Conservation (phyloP, 2,329 filamentous ascomycete species). For the Venturia oleaginea region DNA sequence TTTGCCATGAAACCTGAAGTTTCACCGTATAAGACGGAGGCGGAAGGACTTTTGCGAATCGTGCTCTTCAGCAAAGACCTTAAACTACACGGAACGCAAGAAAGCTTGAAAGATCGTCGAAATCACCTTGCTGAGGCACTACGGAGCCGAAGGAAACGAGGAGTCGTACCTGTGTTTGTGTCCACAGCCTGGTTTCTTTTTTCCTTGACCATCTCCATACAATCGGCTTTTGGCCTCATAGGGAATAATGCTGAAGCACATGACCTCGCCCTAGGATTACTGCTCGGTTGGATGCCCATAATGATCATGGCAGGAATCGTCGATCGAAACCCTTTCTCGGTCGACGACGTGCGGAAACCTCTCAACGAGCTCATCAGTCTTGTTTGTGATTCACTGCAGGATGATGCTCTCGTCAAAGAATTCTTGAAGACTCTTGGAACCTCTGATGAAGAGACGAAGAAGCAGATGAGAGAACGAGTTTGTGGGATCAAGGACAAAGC, state of each 20-base stretch:
- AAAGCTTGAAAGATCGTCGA: background rate
- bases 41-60: conserved; percentile 14
- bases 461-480: conserved; percentile 12
- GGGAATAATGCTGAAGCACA: conserved; percentile 14
- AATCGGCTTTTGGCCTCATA: conserved; percentile 12
- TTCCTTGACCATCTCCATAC: conserved; percentile 12
- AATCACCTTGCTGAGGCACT: conserved; percentile 8
- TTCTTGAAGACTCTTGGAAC: background rate
- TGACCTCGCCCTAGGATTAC: conserved; percentile 13
- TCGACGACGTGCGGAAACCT: conserved; percentile 12
- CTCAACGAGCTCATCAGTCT: conserved; percentile 14
- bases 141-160: conserved; percentile 7
- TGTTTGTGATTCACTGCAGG: conserved; percentile 13
- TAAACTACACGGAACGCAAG: background rate
- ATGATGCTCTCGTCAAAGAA: background rate
- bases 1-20: conserved; percentile 13
- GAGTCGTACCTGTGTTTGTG: conserved; percentile 15
- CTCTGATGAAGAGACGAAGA: background rate
- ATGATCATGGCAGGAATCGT: conserved; percentile 15
- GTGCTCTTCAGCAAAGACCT: conserved; percentile 14
- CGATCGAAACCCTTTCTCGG: conserved; percentile 13
- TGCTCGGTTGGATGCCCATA: conserved; percentile 13
- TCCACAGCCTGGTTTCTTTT: conserved; percentile 15
- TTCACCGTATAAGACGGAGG: conserved; percentile 10
- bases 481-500: background rate